Evolutionary conservation across 2,329 filamentous ascomycete species (phyloP).

Genomic region (Fusarium pseudocircinatum): DNA sequence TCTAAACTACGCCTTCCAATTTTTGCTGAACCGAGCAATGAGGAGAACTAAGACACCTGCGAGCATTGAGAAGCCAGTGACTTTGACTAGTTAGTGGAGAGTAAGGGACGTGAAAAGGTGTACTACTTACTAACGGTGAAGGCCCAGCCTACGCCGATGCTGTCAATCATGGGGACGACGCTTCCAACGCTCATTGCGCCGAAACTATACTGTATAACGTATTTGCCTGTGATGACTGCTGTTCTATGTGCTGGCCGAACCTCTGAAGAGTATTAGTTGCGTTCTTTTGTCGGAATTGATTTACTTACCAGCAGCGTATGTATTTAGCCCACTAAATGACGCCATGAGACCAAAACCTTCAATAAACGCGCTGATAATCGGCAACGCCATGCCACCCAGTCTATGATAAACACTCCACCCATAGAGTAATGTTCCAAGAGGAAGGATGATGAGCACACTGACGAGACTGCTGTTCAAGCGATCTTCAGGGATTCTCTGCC

Average conservation of each 20-base stretch:
- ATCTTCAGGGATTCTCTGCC: constrained; percentile 45
- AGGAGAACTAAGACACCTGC: constrained; percentile 25
- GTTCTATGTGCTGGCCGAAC: constrained; percentile 37
- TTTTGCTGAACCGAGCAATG: constrained; percentile 34
- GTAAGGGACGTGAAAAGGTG: fast-evolving
- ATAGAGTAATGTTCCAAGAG: constrained; percentile 46
- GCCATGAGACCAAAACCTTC: constrained; percentile 49
- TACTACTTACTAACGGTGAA: constrained; percentile 42
- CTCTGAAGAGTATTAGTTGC: constrained; percentile 22
- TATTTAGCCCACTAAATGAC: constrained; percentile 52
- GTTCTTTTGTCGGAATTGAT: fast-evolving
- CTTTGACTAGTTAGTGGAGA: constrained; percentile 4
- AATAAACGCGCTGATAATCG: constrained; percentile 47
- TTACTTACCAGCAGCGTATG: constrained; percentile 50
- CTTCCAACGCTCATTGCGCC: constrained; percentile 40
- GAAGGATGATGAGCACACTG: constrained; percentile 46
- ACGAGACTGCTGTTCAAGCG: constrained; percentile 46
- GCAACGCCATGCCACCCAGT: constrained; percentile 48
- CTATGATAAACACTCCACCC: constrained; percentile 50
- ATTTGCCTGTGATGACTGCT: constrained; percentile 41
- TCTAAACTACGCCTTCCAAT: constrained; percentile 30
- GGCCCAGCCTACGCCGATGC: constrained; percentile 38
- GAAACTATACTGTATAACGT: constrained; percentile 41
- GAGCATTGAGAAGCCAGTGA: constrained; percentile 11
- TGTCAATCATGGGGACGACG: constrained; percentile 39